These are phyloP conservation scores for Fusarium mundagurra DNA, from an alignment of 2,329 filamentous ascomycete species.

Conservation along the genomic window DNA sequence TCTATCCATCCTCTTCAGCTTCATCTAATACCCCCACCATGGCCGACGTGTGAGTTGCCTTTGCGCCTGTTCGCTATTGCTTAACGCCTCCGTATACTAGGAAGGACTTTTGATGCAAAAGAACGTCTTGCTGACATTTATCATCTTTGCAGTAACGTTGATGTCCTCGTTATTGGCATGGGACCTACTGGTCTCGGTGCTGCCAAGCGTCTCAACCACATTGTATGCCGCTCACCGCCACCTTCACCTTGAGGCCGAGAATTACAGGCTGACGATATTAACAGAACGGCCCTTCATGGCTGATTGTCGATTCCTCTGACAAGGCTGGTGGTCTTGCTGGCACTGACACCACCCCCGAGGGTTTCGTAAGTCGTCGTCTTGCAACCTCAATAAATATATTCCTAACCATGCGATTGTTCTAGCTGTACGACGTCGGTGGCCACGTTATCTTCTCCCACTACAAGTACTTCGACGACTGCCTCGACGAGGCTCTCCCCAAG, in stretches of 20 bases:
- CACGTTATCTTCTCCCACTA: conserved; percentile 99
- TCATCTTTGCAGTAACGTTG: conserved; percentile 74
- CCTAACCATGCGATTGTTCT: conserved; percentile 33
- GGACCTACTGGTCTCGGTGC: conserved; percentile 97
- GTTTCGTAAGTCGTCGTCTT: conserved; percentile 78
- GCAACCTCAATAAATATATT: conserved; percentile 3
- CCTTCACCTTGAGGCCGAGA: conserved; percentile 36
- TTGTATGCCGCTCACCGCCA: conserved; percentile 70
- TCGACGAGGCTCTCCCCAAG: conserved; percentile 94
- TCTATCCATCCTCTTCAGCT: conserved; percentile 21
- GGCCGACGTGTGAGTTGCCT: conserved; percentile 52
- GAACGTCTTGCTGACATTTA: conserved; percentile 27
- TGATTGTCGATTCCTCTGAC: conserved; percentile 93
- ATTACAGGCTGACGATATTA: conserved; percentile 37
- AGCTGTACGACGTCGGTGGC: conserved; percentile 98
- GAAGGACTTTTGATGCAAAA: background rate
- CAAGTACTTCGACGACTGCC: conserved; percentile 99
- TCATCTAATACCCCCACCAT: conserved; percentile 48
- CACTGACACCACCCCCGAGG: conserved; percentile 93
- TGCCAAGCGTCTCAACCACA: conserved; percentile 96
- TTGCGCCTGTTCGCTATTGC: conserved; percentile 16
- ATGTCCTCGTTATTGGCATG: conserved; percentile 97
- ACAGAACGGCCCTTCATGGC: conserved; percentile 91
- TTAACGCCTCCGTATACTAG: background rate
- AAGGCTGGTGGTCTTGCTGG: conserved; percentile 95